Evolutionary conservation across 768 basidiomycete genomes (phyloP).

Genomic region (Amanita subjunquillea): DNA sequence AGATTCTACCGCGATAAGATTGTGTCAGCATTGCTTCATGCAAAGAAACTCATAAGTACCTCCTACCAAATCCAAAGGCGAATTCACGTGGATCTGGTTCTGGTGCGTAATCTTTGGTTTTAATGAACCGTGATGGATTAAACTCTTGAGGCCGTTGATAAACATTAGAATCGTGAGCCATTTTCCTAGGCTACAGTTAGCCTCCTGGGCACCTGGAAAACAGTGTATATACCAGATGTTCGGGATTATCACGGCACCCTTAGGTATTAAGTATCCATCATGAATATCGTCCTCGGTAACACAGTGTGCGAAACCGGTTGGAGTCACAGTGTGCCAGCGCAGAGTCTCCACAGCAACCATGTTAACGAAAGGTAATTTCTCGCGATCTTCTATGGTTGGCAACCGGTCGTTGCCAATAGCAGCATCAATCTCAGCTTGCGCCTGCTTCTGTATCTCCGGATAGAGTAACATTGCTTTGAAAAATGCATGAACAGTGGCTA

Average conservation of each 20-base stretch:
- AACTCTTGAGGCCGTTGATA: conserved; percentile 36
- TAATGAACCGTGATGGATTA: conserved; percentile 38
- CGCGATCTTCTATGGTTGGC: conserved; percentile 27
- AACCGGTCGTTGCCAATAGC: conserved; percentile 29
- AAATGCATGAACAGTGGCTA: conserved; percentile 26
- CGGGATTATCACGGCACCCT: conserved; percentile 23
- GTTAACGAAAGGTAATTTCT: conserved; percentile 29
- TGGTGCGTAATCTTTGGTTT: conserved; percentile 20
- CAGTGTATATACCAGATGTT: conserved; percentile 22
- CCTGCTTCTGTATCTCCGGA: conserved; percentile 26
- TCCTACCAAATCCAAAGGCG: conserved; percentile 47
- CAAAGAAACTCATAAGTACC: conserved; percentile 14
- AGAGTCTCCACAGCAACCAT: conserved; percentile 27
- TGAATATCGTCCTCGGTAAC: conserved; percentile 32
- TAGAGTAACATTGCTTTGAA: conserved; percentile 29
- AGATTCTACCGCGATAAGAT: conserved; percentile 16
- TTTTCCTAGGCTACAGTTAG: conserved; percentile 17
- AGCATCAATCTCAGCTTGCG: conserved; percentile 31
- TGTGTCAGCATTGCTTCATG: not conserved
- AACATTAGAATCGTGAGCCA: conserved; percentile 30
- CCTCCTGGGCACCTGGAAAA: not conserved
- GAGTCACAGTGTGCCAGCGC: conserved; percentile 23
- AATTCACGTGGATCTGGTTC: conserved; percentile 34
- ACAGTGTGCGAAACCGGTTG: conserved; percentile 26
- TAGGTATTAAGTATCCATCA: conserved; percentile 34